A percentile compares a stretch with the other conserved stretches of the same genome.
Conservation (phyloP, 495 filamentous ascomycete species). For the Aspergillus affinis region DNA sequence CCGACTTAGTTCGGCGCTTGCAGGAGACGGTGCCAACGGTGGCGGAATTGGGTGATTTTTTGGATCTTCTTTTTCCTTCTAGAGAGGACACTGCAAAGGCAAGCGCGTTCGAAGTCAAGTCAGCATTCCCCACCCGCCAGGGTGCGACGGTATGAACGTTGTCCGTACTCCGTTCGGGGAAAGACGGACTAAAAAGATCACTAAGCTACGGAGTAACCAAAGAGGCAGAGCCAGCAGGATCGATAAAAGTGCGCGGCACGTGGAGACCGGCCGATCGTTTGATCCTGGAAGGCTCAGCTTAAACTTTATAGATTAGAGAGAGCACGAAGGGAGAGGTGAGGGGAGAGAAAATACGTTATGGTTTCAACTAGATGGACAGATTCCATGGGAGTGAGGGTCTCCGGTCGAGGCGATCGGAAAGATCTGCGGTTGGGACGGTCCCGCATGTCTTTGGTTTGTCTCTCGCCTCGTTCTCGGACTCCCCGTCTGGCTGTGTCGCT, state of each 20-base stretch:
- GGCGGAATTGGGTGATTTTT: too few relatives aligned
- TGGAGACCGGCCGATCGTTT: constrained; percentile 24
- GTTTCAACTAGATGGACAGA: not conserved
- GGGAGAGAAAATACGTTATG: not conserved
- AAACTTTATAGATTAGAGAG: constrained; percentile 6
- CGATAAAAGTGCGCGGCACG: constrained; percentile 30
- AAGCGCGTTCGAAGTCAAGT: not conserved
- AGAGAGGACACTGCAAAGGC: too few relatives aligned
- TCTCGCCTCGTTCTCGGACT: not conserved
- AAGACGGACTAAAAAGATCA: not conserved
- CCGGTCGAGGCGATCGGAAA: not conserved
- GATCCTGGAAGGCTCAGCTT: constrained; percentile 17
- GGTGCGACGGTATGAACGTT: not conserved
- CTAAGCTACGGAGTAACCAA: not conserved
- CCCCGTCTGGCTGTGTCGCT: not conserved
- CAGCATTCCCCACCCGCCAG: not conserved
- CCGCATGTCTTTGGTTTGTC: not conserved
- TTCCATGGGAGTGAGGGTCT: not conserved
- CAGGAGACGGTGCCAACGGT: too few relatives aligned
- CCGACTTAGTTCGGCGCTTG: too few relatives aligned
- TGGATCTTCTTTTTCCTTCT: too few relatives aligned
- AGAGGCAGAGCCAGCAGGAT: constrained; percentile 22
- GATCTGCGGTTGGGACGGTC: not conserved
- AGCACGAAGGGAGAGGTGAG: not conserved
- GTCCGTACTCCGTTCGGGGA: not conserved